phyloP scores from a whole-genome alignment of 345 rosid genomes.

The Odontarrhena argentea region DNA sequence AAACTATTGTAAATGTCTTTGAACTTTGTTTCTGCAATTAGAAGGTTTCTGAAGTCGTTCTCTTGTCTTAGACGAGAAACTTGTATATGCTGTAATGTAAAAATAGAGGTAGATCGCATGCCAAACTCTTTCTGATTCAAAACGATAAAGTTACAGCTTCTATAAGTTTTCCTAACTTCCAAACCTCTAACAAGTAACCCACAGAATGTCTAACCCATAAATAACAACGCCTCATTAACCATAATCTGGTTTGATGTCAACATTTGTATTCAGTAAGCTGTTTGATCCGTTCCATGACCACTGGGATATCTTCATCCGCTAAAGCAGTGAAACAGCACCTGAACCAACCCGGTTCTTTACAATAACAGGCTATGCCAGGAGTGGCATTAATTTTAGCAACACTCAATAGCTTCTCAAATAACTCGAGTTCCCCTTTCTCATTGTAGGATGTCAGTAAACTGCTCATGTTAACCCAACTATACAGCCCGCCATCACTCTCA shows the following conservation, averaged over 20 bases:
- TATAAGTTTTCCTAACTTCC: constrained; percentile 21
- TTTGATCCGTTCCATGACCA: constrained; percentile 60
- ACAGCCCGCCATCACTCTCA: constrained; percentile 73
- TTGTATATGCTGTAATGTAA: constrained; percentile 26
- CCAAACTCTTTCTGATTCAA: constrained; percentile 18
- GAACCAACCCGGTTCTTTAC: constrained; percentile 97
- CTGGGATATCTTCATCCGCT: constrained; percentile 61
- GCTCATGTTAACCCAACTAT: constrained; percentile 91
- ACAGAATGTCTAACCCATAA: neutral
- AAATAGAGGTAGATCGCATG: constrained; percentile 25
- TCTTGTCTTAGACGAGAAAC: constrained; percentile 27
- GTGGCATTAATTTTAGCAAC: constrained; percentile 79
- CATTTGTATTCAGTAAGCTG: constrained; percentile 55
- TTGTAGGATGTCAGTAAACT: constrained; percentile 63
- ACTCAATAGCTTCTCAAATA: constrained; percentile 72
- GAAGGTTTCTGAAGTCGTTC: neutral
- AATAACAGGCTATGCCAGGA: constrained; percentile 90
- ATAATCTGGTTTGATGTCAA: constrained; percentile 37
- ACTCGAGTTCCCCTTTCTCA: constrained; percentile 87
- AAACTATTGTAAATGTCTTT: constrained; percentile 15
- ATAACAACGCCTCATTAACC: neutral
- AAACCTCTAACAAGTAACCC: constrained; percentile 14
- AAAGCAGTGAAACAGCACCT: constrained; percentile 81
- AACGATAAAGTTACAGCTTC: constrained; percentile 3
- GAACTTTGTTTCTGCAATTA: constrained; percentile 18